Evolutionary conservation across 2,329 filamentous ascomycete genomes (phyloP).

Genomic region (Septoria linicola): DNA sequence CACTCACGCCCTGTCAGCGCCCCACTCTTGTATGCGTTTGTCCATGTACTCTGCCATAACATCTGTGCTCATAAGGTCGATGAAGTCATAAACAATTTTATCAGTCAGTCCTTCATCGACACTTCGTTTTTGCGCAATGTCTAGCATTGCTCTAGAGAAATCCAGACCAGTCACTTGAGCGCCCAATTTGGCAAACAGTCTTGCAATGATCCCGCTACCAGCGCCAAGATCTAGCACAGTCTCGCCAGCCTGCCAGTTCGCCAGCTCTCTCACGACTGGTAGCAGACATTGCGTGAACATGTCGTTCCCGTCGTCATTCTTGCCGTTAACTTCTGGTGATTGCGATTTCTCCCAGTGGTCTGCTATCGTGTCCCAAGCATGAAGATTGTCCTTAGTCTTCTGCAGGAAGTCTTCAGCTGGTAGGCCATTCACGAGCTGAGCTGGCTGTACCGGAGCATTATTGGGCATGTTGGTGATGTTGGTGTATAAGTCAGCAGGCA

Average conservation of each 20-base stretch:
- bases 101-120: constrained; percentile 8
- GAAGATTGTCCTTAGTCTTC: constrained; percentile 23
- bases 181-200: constrained; percentile 44
- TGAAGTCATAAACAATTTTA: constrained; percentile 36
- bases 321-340: constrained; percentile 17
- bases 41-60: constrained; percentile 37
- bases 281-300: constrained; percentile 48
- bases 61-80: constrained; percentile 44
- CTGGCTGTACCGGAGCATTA: too few species aligned
- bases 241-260: constrained; percentile 32
- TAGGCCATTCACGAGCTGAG: constrained; percentile 9
- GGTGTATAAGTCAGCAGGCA: too few species aligned
- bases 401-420: neutral
- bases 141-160: constrained; percentile 45
- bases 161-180: constrained; percentile 48
- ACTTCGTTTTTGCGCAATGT: constrained; percentile 36
- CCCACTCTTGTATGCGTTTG: constrained; percentile 8
- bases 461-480: too few species aligned
- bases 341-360: constrained; percentile 44
- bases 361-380: constrained; percentile 46
- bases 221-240: constrained; percentile 51
- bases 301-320: constrained; percentile 41
- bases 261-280: constrained; percentile 43
- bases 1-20: neutral
- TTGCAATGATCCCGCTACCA: constrained; percentile 51